phyloP scores from a whole-genome alignment of 768 basidiomycete genomes.

The Boletales sp. region DNA sequence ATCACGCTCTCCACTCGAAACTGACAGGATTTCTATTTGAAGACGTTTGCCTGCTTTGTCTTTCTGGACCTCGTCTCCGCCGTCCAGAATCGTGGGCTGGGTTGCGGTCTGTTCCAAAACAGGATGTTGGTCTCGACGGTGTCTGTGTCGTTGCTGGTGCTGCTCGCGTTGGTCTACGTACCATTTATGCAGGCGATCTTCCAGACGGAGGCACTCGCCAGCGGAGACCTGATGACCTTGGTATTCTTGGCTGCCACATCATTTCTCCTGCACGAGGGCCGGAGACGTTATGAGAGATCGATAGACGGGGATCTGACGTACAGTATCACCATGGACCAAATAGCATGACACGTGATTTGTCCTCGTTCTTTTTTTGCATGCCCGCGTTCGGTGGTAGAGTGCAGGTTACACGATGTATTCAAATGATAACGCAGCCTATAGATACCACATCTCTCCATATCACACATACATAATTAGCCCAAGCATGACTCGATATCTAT shows the following conservation, averaged over 20 bases:
- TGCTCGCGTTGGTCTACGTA: conserved; percentile 85
- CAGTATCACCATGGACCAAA: conserved; percentile 50
- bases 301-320: conserved; percentile 53
- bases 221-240: conserved; percentile 67
- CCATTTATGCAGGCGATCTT: conserved; percentile 89
- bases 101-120: conserved; percentile 81
- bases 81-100: conserved; percentile 88
- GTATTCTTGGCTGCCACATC: conserved; percentile 64
- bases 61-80: conserved; percentile 96
- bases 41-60: conserved; percentile 98
- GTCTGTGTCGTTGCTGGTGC: conserved; percentile 77
- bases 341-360: conserved; percentile 42
- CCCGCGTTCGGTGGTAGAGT: no score
- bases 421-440: conserved; percentile 7
- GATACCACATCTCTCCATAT: background rate
- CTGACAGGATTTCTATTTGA: conserved; percentile 3
- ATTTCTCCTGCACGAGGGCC: conserved; percentile 68
- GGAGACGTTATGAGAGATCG: conserved; percentile 74
- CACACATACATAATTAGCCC: conserved; percentile 4
- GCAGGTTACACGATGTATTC: background rate
- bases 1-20: background rate
- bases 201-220: conserved; percentile 81
- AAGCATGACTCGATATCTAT: background rate
- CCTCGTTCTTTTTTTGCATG: no score
- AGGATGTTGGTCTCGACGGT: conserved; percentile 88